Evolutionary conservation across 1,284 basidiomycete species (phyloP).

Genomic region (Puccinia coronata): DNA sequence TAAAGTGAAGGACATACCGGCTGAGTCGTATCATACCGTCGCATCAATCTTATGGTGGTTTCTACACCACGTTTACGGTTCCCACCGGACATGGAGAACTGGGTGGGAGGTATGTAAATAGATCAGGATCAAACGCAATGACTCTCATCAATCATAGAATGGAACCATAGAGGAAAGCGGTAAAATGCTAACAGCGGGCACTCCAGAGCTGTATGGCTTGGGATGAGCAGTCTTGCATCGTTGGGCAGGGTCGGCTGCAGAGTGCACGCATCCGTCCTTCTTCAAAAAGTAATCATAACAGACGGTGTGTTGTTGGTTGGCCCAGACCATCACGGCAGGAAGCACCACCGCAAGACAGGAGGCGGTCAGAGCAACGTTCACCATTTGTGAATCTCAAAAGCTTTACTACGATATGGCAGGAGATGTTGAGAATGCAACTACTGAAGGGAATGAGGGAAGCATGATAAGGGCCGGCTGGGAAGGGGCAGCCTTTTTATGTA

Average conservation of each 20-base stretch:
- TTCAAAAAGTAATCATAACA: slow-evolving; percentile 35
- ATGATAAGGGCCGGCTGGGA: too few relatives aligned
- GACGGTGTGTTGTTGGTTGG: slow-evolving; percentile 14
- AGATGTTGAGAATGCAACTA: too few relatives aligned
- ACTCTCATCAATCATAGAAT: too few relatives aligned
- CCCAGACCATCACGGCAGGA: slow-evolving; percentile 5
- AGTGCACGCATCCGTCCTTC: slow-evolving; percentile 34
- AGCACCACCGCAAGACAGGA: neutral
- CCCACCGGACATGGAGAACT: neutral
- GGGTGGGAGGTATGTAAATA: neutral
- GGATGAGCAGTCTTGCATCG: neutral
- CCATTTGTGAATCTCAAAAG: too few relatives aligned
- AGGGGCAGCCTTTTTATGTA: too few relatives aligned
- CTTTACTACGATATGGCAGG: too few relatives aligned
- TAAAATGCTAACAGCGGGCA: too few relatives aligned
- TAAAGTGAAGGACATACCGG: neutral
- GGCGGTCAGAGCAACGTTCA: neutral
- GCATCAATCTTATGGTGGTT: neutral
- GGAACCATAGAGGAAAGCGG: too few relatives aligned
- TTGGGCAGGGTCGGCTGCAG: neutral
- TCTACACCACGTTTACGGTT: too few relatives aligned
- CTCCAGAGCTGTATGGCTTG: neutral
- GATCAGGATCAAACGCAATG: neutral
- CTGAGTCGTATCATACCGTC: slow-evolving; percentile 23
- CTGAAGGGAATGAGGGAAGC: too few relatives aligned